Evolutionary conservation across 768 basidiomycete species (phyloP).

Genomic region (Leccinum subtestaceum): DNA sequence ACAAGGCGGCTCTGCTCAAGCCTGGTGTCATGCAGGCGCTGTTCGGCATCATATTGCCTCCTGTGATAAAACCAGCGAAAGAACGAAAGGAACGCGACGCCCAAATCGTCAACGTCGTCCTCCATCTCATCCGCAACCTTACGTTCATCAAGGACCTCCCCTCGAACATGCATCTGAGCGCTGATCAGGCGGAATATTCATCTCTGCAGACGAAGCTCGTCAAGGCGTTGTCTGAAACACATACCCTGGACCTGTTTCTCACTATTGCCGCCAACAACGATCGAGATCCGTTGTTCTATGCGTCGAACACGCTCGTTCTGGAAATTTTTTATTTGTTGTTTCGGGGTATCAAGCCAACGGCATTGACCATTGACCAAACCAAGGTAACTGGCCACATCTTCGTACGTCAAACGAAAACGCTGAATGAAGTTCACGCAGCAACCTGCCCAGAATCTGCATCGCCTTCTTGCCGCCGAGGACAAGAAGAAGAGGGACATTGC

Average conservation of each 20-base stretch:
- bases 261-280: slow-evolving; percentile 80
- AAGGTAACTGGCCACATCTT: slow-evolving; percentile 44
- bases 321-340: slow-evolving; percentile 93
- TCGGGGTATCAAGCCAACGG: slow-evolving; percentile 68
- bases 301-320: slow-evolving; percentile 85
- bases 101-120: slow-evolving; percentile 82
- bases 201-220: slow-evolving; percentile 78
- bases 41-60: slow-evolving; percentile 74
- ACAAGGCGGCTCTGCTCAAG: slow-evolving; percentile 73
- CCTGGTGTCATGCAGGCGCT: slow-evolving; percentile 69
- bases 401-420: neutral
- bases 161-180: slow-evolving; percentile 63
- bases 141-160: slow-evolving; percentile 88
- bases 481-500: slow-evolving; percentile 55
- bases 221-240: slow-evolving; percentile 63
- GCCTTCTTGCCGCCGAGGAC: slow-evolving; percentile 76
- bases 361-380: slow-evolving; percentile 55
- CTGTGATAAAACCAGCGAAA: slow-evolving; percentile 64
- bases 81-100: slow-evolving; percentile 78
- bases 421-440: slow-evolving; percentile 44
- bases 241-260: slow-evolving; percentile 73
- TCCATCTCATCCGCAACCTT: slow-evolving; percentile 92
- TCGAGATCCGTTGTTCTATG: slow-evolving; percentile 75
- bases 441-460: slow-evolving; percentile 64
- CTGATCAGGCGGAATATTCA: slow-evolving; percentile 78